Evolutionary conservation across 2,329 filamentous ascomycete species (phyloP).

Genomic region (Colletotrichum scovillei): DNA sequence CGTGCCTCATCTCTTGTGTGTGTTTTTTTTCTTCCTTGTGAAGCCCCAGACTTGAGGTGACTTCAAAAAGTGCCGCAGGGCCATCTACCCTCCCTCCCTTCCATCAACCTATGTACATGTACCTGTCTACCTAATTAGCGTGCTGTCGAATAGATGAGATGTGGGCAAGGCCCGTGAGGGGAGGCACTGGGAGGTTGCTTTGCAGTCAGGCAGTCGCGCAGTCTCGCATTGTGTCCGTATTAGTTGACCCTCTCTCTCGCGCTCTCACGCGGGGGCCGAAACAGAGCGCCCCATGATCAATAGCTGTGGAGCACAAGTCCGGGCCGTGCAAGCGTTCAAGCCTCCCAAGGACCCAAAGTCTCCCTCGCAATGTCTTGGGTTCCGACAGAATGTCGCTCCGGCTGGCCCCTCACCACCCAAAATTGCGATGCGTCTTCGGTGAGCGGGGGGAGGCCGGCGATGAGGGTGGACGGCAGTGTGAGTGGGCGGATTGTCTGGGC

Average conservation of each 20-base stretch:
- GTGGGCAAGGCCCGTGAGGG: not conserved
- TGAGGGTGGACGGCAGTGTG: not conserved
- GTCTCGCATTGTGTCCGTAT: not conserved
- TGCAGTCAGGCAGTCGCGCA: not conserved
- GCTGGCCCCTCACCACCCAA: not conserved
- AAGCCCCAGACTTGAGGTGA: not conserved
- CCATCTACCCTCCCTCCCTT: not conserved
- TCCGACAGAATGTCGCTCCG: not conserved
- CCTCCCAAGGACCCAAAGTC: not conserved
- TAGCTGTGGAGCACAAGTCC: not conserved
- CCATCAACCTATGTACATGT: not conserved
- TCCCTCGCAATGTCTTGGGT: not conserved
- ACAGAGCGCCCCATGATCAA: not conserved
- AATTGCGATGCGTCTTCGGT: not conserved
- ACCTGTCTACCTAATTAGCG: not conserved
- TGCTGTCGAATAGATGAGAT: not conserved
- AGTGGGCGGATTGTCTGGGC: not conserved
- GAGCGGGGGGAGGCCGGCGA: not conserved
- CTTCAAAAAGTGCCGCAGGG: not conserved
- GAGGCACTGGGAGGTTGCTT: not conserved
- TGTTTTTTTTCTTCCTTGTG: not conserved
- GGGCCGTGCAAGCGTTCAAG: not conserved
- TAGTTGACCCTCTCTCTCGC: not conserved
- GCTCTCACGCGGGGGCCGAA: not conserved
- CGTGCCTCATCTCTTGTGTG: not conserved